Evolutionary conservation across 2,329 filamentous ascomycete genomes (phyloP).

Genomic region (Pyricularia grisea): DNA sequence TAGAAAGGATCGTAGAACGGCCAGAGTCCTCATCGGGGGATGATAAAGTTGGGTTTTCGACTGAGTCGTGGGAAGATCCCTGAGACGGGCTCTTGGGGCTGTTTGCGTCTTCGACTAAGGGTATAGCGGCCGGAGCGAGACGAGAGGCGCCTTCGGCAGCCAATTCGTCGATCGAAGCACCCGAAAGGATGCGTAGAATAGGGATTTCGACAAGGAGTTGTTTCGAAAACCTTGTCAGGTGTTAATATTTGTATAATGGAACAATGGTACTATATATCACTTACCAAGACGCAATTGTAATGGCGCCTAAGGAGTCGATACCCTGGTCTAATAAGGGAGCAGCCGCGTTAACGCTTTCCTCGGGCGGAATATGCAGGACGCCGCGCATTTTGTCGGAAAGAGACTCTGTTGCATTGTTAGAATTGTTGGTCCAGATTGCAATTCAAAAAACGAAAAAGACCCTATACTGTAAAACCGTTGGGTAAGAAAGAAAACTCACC

Average conservation of each 20-base stretch:
- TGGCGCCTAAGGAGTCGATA: neutral
- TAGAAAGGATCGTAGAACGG: too few relatives aligned
- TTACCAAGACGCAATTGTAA: neutral
- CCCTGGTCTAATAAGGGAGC: neutral
- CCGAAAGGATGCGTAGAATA: neutral
- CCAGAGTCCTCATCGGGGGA: neutral
- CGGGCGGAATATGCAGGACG: neutral
- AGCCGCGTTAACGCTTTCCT: neutral
- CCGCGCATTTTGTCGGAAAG: neutral
- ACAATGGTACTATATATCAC: neutral
- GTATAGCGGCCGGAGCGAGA: neutral
- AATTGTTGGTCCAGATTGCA: neutral
- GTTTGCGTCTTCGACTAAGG: neutral
- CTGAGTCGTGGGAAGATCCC: neutral
- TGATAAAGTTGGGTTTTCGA: too few relatives aligned
- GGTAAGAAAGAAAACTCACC: neutral
- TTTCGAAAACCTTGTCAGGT: neutral
- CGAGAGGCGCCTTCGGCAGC: neutral
- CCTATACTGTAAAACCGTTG: too few relatives aligned
- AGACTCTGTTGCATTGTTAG: too few relatives aligned
- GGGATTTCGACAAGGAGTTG: neutral
- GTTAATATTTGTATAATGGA: neutral
- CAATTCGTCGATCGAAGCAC: neutral
- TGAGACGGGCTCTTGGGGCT: too few relatives aligned
- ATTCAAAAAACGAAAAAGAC: neutral